Conservation (phyloP, 192 early-diverging fungal species). For the Umbelopsis ramanniana region DNA sequence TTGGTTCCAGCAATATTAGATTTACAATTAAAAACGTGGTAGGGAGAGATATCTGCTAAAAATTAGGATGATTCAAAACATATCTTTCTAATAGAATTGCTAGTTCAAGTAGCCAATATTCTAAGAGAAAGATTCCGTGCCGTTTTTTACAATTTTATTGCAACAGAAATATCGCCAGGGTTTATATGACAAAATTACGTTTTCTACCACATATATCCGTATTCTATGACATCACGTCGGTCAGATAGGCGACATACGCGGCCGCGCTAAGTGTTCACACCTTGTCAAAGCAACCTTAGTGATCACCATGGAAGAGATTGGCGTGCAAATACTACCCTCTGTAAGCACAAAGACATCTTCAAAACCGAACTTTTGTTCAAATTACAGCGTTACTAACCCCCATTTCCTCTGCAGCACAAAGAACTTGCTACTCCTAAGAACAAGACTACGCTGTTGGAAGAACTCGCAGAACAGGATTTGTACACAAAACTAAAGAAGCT, state of each 20-base stretch:
- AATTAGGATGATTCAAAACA: no score
- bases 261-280: not conserved
- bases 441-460: conserved; percentile 50
- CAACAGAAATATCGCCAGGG: no score
- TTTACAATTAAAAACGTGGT: no score
- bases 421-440: conserved; percentile 14
- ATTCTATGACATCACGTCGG: not conserved
- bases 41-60: no score
- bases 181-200: no score
- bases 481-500: conserved; percentile 95
- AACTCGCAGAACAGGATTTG: conserved; percentile 80
- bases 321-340: conserved; percentile 12
- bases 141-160: no score
- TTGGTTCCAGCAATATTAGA: no score
- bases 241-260: conserved; percentile 10
- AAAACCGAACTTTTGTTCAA: not conserved
- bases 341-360: not conserved
- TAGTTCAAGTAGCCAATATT: no score
- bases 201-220: no score
- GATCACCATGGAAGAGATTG: conserved; percentile 14
- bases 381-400: not conserved
- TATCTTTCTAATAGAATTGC: no score
- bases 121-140: no score
- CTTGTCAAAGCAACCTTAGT: not conserved
- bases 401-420: conserved; percentile 4